Percentiles rank a stretch among this genome's conserved stretches.
Conservation (phyloP, 768 basidiomycete species). For the Hysterangium stoloniferum region DNA sequence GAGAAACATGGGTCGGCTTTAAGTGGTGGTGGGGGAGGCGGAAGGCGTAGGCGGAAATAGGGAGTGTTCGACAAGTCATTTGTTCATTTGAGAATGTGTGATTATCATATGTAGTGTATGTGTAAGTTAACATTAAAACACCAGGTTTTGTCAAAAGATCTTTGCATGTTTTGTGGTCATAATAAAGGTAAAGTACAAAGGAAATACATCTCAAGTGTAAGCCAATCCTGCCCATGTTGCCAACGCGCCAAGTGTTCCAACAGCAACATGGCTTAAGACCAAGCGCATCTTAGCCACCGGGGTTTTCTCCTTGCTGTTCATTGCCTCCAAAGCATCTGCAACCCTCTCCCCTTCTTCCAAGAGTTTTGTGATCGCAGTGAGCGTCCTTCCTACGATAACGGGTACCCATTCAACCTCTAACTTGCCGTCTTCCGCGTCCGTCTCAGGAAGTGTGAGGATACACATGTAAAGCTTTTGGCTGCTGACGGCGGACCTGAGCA, state of each 20-base stretch:
- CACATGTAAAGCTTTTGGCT: neutral
- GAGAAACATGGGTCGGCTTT: constrained; percentile 24
- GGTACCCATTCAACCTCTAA: neutral
- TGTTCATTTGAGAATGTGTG: neutral
- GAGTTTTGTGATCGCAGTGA: neutral
- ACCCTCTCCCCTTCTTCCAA: constrained; percentile 2
- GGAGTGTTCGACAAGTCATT: neutral
- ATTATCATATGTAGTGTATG: neutral
- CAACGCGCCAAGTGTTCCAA: neutral
- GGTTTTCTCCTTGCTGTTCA: neutral
- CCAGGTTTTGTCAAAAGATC: no score
- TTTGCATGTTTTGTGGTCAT: constrained; percentile 1
- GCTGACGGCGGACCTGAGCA: neutral
- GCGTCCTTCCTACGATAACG: neutral
- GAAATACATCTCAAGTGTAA: neutral
- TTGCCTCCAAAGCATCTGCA: neutral
- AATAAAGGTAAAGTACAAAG: neutral
- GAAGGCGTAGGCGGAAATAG: constrained; percentile 12
- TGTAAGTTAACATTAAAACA: no score
- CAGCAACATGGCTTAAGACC: neutral
- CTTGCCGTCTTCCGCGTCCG: no score
- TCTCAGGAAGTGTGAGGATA: neutral
- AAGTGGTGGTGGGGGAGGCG: neutral
- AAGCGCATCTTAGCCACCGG: neutral
- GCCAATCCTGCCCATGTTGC: constrained; percentile 4